Percentiles rank a stretch among this genome's conserved stretches.
phyloP scores from a whole-genome alignment of 2,329 filamentous ascomycete genomes.

The Eutypella sp. region DNA sequence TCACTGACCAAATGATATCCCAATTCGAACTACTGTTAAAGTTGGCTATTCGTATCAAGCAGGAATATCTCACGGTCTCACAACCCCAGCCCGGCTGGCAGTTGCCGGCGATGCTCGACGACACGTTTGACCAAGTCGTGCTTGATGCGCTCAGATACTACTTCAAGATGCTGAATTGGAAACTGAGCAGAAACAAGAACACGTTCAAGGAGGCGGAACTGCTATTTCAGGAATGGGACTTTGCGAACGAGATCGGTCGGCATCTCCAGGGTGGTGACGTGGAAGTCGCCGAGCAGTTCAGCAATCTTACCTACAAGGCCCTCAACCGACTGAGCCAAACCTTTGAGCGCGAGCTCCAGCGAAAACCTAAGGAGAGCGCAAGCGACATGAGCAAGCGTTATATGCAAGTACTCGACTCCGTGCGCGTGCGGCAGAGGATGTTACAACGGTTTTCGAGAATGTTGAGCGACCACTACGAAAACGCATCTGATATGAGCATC shows the following conservation, averaged over 20 bases:
- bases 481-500: slow-evolving; percentile 91
- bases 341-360: slow-evolving; percentile 86
- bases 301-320: slow-evolving; percentile 87
- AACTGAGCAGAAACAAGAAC: slow-evolving; percentile 94
- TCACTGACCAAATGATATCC: slow-evolving; percentile 96
- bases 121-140: slow-evolving; percentile 89
- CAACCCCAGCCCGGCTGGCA: slow-evolving; percentile 91
- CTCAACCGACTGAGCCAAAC: slow-evolving; percentile 81
- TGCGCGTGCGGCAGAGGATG: slow-evolving; percentile 92
- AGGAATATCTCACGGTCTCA: slow-evolving; percentile 78
- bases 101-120: slow-evolving; percentile 90
- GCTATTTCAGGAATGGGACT: slow-evolving; percentile 95
- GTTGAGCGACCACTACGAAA: slow-evolving; percentile 89
- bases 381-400: slow-evolving; percentile 95
- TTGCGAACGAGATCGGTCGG: slow-evolving; percentile 87
- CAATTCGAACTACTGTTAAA: slow-evolving; percentile 93
- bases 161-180: slow-evolving; percentile 98
- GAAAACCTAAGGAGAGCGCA: slow-evolving; percentile 76
- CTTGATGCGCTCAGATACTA: slow-evolving; percentile 94
- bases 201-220: slow-evolving; percentile 99
- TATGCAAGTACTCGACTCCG: slow-evolving; percentile 91
- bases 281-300: slow-evolving; percentile 97
- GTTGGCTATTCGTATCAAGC: slow-evolving; percentile 88
- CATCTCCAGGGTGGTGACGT: slow-evolving; percentile 92
- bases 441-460: slow-evolving; percentile 91